These are phyloP conservation scores for Daldinia bambusicola DNA, from an alignment of 495 filamentous ascomycete genomes.

Conservation along the genomic window DNA sequence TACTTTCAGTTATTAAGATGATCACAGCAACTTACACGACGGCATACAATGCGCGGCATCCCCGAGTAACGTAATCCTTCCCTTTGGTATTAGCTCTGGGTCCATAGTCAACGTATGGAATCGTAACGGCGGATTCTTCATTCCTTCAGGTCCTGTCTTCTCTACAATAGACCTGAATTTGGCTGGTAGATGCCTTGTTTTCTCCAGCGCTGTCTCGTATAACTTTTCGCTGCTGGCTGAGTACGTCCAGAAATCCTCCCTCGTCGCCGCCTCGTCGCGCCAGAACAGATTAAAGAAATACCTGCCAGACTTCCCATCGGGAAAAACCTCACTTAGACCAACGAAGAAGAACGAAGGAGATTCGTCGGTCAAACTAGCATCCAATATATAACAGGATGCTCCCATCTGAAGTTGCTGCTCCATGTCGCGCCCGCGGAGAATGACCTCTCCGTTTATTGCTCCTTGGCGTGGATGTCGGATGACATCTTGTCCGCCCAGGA, in stretches of 20 bases:
- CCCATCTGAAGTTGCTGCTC: constrained; percentile 44
- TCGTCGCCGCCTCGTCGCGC: constrained; percentile 36
- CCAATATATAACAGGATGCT: constrained; percentile 38
- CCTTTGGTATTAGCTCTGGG: constrained; percentile 44
- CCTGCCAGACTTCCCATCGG: constrained; percentile 41
- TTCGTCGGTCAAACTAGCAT: constrained; percentile 29
- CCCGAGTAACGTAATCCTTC: constrained; percentile 56
- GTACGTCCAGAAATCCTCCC: constrained; percentile 40
- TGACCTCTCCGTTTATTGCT: constrained; percentile 40
- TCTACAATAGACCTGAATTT: constrained; percentile 40
- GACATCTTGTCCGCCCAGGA: constrained; percentile 44
- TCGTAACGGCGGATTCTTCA: constrained; percentile 32
- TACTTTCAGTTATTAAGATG: background rate
- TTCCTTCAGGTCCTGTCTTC: constrained; percentile 33
- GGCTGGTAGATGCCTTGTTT: constrained; percentile 35
- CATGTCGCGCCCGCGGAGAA: constrained; percentile 39
- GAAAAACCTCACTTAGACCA: constrained; percentile 34
- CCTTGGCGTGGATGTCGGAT: constrained; percentile 38
- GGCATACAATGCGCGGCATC: constrained; percentile 69
- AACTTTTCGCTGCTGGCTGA: constrained; percentile 38
- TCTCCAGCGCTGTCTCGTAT: constrained; percentile 37
- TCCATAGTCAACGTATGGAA: constrained; percentile 37
- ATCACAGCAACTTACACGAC: constrained; percentile 55
- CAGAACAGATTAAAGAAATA: constrained; percentile 45
- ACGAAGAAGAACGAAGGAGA: constrained; percentile 39